These are phyloP conservation scores for Pythium periplocum DNA, from an alignment of 352 stramenopile species.

Conservation along the genomic window DNA sequence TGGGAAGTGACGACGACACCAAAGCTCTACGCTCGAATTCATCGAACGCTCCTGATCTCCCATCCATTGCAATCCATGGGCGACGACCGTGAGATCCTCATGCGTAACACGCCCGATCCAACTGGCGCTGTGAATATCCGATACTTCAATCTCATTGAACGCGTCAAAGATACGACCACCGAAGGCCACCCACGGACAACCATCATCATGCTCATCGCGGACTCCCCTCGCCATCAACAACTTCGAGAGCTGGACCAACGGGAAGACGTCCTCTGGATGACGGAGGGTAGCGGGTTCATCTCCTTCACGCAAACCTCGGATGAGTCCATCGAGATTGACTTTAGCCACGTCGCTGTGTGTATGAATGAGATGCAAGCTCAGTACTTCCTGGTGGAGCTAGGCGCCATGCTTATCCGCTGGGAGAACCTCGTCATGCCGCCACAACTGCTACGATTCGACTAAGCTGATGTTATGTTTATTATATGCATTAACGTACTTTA, in stretches of 20 bases:
- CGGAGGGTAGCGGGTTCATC: slow-evolving; percentile 10
- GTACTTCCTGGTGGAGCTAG: slow-evolving; percentile 21
- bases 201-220: slow-evolving; percentile 16
- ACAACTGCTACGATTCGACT: slow-evolving; percentile 6
- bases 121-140: slow-evolving; percentile 4
- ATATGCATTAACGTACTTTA: no score
- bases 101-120: slow-evolving; percentile 14
- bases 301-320: slow-evolving; percentile 17
- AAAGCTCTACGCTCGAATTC: slow-evolving; percentile 11
- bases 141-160: slow-evolving; percentile 10
- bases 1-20: slow-evolving; percentile 7
- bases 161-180: slow-evolving; percentile 7
- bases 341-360: slow-evolving; percentile 13
- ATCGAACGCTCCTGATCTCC: slow-evolving; percentile 12
- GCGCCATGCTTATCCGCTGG: slow-evolving; percentile 15
- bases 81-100: slow-evolving; percentile 2
- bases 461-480: no score
- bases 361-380: slow-evolving; percentile 13
- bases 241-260: slow-evolving; percentile 3
- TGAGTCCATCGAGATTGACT: slow-evolving; percentile 14
- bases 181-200: slow-evolving; percentile 4
- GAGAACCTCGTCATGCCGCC: slow-evolving; percentile 17
- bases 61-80: slow-evolving; percentile 13
- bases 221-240: slow-evolving; percentile 2
- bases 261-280: slow-evolving; percentile 18